Evolutionary conservation across 495 filamentous ascomycete species (phyloP).

Genomic region (Diplogelasinospora grovesii): DNA sequence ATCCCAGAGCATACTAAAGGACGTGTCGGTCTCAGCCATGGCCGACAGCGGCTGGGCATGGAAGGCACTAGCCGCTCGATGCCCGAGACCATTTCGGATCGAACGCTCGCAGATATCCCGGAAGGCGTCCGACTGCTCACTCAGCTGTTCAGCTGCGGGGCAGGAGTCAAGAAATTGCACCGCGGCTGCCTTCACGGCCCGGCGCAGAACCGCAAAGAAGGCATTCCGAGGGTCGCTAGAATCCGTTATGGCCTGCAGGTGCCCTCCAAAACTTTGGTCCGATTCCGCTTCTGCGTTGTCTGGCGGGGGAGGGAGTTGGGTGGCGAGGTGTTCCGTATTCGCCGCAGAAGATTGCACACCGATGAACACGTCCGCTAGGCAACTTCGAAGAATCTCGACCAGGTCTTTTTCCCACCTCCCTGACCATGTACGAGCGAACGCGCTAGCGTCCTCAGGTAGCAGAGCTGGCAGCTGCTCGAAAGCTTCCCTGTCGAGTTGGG

Average conservation of each 20-base stretch:
- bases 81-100: neutral
- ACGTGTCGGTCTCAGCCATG: neutral
- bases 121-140: constrained; percentile 1
- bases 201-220: constrained; percentile 1
- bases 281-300: neutral
- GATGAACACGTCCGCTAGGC: neutral
- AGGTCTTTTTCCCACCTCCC: neutral
- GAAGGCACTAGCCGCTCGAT: neutral
- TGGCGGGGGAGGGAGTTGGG: neutral
- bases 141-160: neutral
- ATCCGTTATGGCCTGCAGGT: neutral
- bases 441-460: neutral
- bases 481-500: neutral
- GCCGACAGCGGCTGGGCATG: neutral
- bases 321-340: neutral
- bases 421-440: neutral
- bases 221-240: neutral
- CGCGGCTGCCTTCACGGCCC: neutral
- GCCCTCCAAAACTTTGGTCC: neutral
- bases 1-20: neutral
- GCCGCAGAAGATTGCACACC: neutral
- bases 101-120: neutral
- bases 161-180: neutral
- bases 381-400: neutral
- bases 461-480: neutral